phyloP scores from a whole-genome alignment of 2,329 filamentous ascomycete genomes.

The Epicoccum nigrum region DNA sequence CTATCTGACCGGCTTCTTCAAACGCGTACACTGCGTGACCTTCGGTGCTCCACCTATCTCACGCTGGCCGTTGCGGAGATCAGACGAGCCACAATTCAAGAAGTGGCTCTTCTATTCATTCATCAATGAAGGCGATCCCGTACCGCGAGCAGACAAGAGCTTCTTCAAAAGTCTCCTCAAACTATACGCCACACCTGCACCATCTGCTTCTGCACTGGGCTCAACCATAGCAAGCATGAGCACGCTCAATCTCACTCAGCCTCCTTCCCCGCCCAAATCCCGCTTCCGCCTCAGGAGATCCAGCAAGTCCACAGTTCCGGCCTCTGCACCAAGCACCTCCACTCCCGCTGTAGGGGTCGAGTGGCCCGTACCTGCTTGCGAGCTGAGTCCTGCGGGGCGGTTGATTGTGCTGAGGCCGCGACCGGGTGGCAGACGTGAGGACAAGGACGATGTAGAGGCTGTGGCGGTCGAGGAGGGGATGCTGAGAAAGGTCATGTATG shows the following conservation, averaged over 20 bases:
- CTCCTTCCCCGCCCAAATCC: constrained; percentile 20
- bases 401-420: constrained; percentile 66
- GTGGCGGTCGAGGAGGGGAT: constrained; percentile 71
- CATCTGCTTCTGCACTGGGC: constrained; percentile 38
- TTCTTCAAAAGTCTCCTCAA: constrained; percentile 77
- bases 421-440: constrained; percentile 44
- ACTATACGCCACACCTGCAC: constrained; percentile 68
- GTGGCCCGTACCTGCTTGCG: constrained; percentile 71
- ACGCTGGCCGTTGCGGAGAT: constrained; percentile 70
- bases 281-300: constrained; percentile 22
- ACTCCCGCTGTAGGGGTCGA: constrained; percentile 41
- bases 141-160: constrained; percentile 75
- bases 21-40: constrained; percentile 80
- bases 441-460: constrained; percentile 65
- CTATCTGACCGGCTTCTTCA: constrained; percentile 71
- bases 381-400: constrained; percentile 72
- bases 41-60: constrained; percentile 85
- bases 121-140: constrained; percentile 85
- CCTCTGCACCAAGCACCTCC: constrained; percentile 39
- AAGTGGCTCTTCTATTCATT: constrained; percentile 81
- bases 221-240: constrained; percentile 31
- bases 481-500: constrained; percentile 75
- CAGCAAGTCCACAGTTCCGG: constrained; percentile 33
- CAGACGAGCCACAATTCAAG: constrained; percentile 50
- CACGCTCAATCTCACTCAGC: constrained; percentile 30